phyloP scores from a whole-genome alignment of 441 rosid genomes.

The Gossypium schwendimanii region DNA sequence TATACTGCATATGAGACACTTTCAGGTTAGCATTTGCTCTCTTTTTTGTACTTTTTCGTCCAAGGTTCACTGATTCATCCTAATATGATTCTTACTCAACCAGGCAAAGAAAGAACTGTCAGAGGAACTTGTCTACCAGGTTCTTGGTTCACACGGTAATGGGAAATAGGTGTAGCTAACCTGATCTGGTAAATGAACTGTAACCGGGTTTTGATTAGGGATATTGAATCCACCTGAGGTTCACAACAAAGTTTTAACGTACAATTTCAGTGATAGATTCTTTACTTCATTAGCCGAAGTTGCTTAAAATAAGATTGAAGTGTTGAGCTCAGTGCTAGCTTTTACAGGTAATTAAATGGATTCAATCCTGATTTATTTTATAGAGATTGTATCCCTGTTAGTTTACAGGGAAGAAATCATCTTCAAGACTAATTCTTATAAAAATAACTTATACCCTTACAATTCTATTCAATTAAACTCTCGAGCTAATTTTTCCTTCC shows the following conservation, averaged over 20 bases:
- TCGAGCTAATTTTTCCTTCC: too few relatives aligned
- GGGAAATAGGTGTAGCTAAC: constrained; percentile 6
- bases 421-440: neutral
- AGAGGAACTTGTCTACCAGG: constrained; percentile 43
- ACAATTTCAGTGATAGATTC: neutral
- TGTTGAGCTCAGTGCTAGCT: too few relatives aligned
- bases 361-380: neutral
- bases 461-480: too few relatives aligned
- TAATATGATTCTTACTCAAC: neutral
- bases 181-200: constrained; percentile 1
- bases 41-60: neutral
- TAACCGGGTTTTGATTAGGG: neutral
- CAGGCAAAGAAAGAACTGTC: constrained; percentile 65
- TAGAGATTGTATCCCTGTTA: neutral
- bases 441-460: neutral
- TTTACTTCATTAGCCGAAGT: neutral
- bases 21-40: constrained; percentile 47
- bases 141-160: constrained; percentile 22
- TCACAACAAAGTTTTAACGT: neutral
- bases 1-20: constrained; percentile 91
- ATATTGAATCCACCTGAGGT: neutral
- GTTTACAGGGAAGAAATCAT: neutral
- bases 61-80: neutral
- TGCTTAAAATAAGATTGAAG: neutral
- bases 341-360: neutral